Conservation (phyloP, 2,329 filamentous ascomycete species). For the Raffaelea ambrosiae region DNA sequence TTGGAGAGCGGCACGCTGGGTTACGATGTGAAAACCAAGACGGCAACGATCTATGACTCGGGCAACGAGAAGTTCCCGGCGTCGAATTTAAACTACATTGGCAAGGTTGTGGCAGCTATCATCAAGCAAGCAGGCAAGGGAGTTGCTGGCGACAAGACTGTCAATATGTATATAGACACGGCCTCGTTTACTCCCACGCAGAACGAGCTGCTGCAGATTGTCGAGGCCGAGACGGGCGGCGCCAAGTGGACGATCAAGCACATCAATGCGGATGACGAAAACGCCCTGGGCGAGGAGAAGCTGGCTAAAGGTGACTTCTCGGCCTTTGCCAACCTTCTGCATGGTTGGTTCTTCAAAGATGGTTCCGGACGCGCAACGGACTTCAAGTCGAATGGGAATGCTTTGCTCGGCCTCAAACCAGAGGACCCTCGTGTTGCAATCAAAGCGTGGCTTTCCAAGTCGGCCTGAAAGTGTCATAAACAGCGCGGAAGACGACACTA, state of each 20-base stretch:
- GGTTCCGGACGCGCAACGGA: conserved; percentile 23
- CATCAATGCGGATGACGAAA: conserved; percentile 23
- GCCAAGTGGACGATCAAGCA: conserved; percentile 39
- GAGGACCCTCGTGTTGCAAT: conserved; percentile 13
- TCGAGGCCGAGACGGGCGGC: conserved; percentile 41
- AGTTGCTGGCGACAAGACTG: conserved; percentile 17
- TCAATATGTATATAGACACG: conserved; percentile 41
- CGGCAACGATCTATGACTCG: conserved; percentile 23
- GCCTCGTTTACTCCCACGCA: conserved; percentile 51
- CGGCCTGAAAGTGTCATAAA: too few species aligned
- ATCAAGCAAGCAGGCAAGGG: conserved; percentile 16
- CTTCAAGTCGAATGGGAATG: conserved; percentile 14
- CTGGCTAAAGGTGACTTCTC: conserved; percentile 28
- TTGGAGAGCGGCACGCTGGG: conserved; percentile 41
- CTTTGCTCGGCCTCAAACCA: conserved; percentile 17
- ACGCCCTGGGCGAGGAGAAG: conserved; percentile 31
- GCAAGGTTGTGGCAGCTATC: conserved; percentile 16
- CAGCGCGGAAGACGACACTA: too few species aligned
- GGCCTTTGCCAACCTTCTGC: conserved; percentile 21
- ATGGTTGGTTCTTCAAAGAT: conserved; percentile 23
- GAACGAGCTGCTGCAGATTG: conserved; percentile 42
- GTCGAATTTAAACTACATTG: conserved; percentile 19
- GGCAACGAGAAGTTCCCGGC: conserved; percentile 17
- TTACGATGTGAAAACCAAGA: conserved; percentile 33
- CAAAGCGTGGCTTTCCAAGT: conserved; percentile 7